Conservation (phyloP, 257 asterid species). For the Petrea volubilis region DNA sequence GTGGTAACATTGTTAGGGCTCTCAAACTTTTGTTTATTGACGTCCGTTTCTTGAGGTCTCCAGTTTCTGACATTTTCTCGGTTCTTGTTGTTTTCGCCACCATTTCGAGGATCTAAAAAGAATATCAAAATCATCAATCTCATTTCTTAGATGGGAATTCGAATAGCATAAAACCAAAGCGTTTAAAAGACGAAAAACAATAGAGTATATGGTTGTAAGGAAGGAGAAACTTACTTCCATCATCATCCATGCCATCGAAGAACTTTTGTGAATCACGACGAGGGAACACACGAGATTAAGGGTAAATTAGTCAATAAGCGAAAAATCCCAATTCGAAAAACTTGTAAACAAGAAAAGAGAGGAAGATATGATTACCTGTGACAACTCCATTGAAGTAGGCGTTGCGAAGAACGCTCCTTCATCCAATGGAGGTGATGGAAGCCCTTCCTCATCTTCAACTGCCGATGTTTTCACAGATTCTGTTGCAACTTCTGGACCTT, state of each 20-base stretch:
- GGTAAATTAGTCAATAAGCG: slow-evolving; percentile 30
- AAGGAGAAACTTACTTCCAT: slow-evolving; percentile 85
- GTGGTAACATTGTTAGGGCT: slow-evolving; percentile 16
- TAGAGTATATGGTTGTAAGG: slow-evolving; percentile 46
- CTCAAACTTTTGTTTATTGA: slow-evolving; percentile 39
- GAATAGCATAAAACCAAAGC: no score
- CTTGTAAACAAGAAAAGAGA: neutral
- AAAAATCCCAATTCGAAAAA: neutral
- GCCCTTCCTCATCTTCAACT: slow-evolving; percentile 80
- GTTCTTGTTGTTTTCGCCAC: slow-evolving; percentile 79
- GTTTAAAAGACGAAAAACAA: no score
- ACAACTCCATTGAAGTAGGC: slow-evolving; percentile 68
- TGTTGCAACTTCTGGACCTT: slow-evolving; percentile 52
- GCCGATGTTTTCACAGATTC: slow-evolving; percentile 68
- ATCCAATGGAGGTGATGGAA: slow-evolving; percentile 97
- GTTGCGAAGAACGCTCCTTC: slow-evolving; percentile 76
- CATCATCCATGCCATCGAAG: slow-evolving; percentile 96
- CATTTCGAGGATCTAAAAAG: slow-evolving; percentile 78
- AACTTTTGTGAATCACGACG: slow-evolving; percentile 47
- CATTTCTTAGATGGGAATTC: slow-evolving; percentile 52
- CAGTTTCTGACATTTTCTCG: slow-evolving; percentile 67
- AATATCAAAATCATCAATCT: slow-evolving; percentile 38
- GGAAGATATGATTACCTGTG: slow-evolving; percentile 59
- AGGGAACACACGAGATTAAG: slow-evolving; percentile 30
- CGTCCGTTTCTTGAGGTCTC: no score